These are phyloP conservation scores for Monosporascus sp. DNA, from an alignment of 2,329 filamentous ascomycete genomes.

Conservation along the genomic window DNA sequence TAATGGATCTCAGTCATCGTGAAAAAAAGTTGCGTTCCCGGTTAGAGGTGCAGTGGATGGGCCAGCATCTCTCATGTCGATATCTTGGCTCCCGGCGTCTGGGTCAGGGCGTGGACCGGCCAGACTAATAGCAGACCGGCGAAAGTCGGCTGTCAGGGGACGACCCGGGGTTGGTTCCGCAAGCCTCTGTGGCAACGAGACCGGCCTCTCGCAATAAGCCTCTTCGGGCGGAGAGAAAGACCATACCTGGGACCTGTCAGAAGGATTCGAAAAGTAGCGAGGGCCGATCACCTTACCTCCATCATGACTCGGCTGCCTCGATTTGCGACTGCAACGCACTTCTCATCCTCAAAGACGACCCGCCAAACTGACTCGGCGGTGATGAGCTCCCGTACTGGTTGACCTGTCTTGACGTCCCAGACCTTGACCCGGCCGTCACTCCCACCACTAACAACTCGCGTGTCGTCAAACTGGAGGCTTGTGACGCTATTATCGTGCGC, in stretches of 20 bases:
- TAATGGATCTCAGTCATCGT: slow-evolving; percentile 31
- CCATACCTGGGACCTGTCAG: slow-evolving; percentile 65
- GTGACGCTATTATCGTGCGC: slow-evolving; percentile 99
- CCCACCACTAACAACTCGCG: slow-evolving; percentile 88
- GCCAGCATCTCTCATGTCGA: slow-evolving; percentile 52
- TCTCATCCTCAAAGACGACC: slow-evolving; percentile 97
- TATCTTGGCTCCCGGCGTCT: slow-evolving; percentile 35
- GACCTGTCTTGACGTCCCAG: slow-evolving; percentile 91
- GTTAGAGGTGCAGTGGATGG: slow-evolving; percentile 49
- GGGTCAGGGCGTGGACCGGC: slow-evolving; percentile 19
- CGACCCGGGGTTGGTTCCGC: slow-evolving; percentile 41
- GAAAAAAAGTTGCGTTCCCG: slow-evolving; percentile 45
- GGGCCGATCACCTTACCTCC: slow-evolving; percentile 63
- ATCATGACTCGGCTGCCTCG: slow-evolving; percentile 84
- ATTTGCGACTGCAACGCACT: slow-evolving; percentile 91
- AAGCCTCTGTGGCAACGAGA: slow-evolving; percentile 43
- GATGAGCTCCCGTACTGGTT: slow-evolving; percentile 84
- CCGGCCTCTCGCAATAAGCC: slow-evolving; percentile 45
- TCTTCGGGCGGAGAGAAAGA: slow-evolving; percentile 86
- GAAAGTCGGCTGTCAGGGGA: slow-evolving; percentile 44
- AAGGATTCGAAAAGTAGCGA: neutral
- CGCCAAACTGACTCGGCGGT: slow-evolving; percentile 94
- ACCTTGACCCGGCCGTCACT: slow-evolving; percentile 98
- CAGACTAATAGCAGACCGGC: slow-evolving; percentile 18
- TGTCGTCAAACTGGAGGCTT: slow-evolving; percentile 94